These are phyloP conservation scores for Termitomyces sp. DNA, from an alignment of 768 basidiomycete genomes.

Conservation along the genomic window DNA sequence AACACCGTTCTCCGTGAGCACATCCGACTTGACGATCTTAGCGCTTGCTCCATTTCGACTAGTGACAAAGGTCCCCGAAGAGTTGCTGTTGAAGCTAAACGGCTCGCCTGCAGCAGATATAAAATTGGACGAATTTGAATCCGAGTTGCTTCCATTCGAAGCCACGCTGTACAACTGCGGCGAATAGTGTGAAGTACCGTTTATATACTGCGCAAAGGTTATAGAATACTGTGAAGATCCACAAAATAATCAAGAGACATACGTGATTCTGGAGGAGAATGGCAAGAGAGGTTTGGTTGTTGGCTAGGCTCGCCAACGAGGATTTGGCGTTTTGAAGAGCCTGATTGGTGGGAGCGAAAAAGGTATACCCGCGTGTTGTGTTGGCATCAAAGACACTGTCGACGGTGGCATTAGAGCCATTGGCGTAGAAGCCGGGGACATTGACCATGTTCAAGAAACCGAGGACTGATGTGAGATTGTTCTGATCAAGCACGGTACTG, in stretches of 20 bases:
- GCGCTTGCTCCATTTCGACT: constrained; percentile 32
- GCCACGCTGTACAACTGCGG: constrained; percentile 26
- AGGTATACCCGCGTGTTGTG: constrained; percentile 46
- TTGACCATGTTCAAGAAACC: constrained; percentile 20
- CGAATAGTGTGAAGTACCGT: constrained; percentile 64
- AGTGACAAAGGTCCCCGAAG: constrained; percentile 51
- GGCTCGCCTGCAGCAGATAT: constrained; percentile 55
- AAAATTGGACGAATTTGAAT: constrained; percentile 1
- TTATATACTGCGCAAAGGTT: constrained; percentile 42
- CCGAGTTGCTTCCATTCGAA: background rate
- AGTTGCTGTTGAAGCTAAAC: constrained; percentile 46
- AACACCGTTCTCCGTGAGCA: constrained; percentile 63
- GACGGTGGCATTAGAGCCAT: constrained; percentile 29
- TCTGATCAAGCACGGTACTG: constrained; percentile 30
- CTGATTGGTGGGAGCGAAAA: constrained; percentile 58
- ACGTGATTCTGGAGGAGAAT: constrained; percentile 58
- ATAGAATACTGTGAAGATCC: background rate
- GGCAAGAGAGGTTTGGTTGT: constrained; percentile 40
- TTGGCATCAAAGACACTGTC: constrained; percentile 26
- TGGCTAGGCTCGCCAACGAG: constrained; percentile 22
- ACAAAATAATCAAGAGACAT: constrained; percentile 13
- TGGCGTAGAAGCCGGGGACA: constrained; percentile 13
- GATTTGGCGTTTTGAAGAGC: constrained; percentile 36
- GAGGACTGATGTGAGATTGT: constrained; percentile 37
- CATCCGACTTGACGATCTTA: constrained; percentile 50